A percentile compares a stretch with the other conserved stretches of the same genome.
Evolutionary conservation across 2,329 filamentous ascomycete genomes (phyloP).

Genomic region (Verticillium nonalfalfae): DNA sequence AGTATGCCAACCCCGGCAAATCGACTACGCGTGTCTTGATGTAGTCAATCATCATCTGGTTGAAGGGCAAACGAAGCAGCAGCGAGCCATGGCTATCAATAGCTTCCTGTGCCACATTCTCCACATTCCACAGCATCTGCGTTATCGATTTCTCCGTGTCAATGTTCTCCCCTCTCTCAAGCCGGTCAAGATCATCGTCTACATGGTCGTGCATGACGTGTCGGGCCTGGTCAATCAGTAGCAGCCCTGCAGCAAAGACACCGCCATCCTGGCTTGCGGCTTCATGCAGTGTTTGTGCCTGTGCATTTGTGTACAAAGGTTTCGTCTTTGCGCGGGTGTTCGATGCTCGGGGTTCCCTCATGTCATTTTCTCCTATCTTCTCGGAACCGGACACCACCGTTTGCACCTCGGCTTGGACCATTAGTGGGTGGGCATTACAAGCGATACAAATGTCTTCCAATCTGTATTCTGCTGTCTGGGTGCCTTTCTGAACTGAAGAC

Average conservation of each 20-base stretch:
- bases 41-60: neutral
- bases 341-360: neutral
- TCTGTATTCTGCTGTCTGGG: neutral
- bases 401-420: neutral
- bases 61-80: neutral
- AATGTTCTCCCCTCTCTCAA: neutral
- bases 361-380: neutral
- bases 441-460: neutral
- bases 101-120: neutral
- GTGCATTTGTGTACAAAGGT: neutral
- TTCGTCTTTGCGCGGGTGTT: neutral
- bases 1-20: neutral
- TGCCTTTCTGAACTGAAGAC: neutral
- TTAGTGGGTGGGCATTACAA: neutral
- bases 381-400: neutral
- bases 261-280: neutral
- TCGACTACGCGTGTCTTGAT: neutral
- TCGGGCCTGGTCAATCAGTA: neutral
- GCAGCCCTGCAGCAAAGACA: neutral
- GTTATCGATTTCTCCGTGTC: neutral
- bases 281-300: neutral
- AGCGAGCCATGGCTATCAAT: neutral
- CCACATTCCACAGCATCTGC: neutral
- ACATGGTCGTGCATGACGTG: neutral
- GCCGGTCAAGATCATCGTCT: neutral